phyloP scores from a whole-genome alignment of 306 rosid genomes.

The Benincasa hispida region DNA sequence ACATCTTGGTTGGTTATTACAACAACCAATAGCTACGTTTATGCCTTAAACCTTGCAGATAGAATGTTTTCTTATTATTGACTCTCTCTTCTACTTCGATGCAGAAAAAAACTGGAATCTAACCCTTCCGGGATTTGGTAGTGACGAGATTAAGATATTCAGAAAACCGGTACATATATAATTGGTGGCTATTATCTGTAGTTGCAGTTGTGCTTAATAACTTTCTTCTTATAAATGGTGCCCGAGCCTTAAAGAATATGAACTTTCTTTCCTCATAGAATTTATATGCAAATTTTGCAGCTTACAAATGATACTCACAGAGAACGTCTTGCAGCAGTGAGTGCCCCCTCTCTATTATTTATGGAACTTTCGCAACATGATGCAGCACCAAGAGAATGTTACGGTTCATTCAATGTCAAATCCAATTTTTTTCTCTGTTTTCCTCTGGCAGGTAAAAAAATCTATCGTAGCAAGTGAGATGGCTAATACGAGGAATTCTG shows the following conservation, averaged over 20 bases:
- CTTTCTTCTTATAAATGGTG: neutral
- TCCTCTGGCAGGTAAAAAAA: conserved; percentile 64
- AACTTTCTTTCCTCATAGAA: neutral
- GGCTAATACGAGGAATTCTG: conserved; percentile 37
- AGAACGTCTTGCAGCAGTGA: conserved; percentile 81
- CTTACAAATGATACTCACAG: conserved; percentile 62
- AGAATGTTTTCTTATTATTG: conserved; percentile 9
- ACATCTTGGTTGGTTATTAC: conserved; percentile 63
- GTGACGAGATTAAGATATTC: conserved; percentile 85
- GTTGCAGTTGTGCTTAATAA: neutral
- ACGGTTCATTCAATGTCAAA: neutral
- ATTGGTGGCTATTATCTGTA: conserved; percentile 10
- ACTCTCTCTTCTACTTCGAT: conserved; percentile 7
- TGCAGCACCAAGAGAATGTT: neutral
- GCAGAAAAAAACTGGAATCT: conserved; percentile 86
- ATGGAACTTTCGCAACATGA: neutral
- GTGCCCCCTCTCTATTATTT: conserved; percentile 14
- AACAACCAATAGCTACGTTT: conserved; percentile 3
- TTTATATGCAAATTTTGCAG: conserved; percentile 37
- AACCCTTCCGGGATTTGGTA: conserved; percentile 83
- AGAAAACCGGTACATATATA: conserved; percentile 46
- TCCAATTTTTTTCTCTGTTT: neutral
- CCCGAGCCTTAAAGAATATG: neutral
- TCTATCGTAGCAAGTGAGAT: conserved; percentile 55
- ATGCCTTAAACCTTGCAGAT: neutral